Percentiles rank a stretch among this genome's conserved stretches.
Evolutionary conservation across 257 asterid genomes (phyloP).

Genomic region (Petunia secreta): DNA sequence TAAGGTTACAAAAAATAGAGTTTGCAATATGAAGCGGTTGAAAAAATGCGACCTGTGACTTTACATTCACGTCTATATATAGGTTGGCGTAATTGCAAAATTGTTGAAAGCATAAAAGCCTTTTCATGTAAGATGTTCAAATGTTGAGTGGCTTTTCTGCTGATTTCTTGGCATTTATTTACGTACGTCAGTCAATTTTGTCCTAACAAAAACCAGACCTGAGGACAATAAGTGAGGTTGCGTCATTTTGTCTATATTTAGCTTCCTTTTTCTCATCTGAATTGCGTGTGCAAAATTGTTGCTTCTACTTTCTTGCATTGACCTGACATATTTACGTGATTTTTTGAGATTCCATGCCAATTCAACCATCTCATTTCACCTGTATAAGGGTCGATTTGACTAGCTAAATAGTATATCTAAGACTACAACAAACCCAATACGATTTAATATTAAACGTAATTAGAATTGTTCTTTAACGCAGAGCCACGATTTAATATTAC

Average conservation of each 20-base stretch:
- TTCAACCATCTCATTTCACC: neutral
- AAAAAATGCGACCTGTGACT: neutral
- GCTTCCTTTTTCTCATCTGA: neutral
- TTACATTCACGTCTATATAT: neutral
- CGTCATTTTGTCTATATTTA: conserved; percentile 8
- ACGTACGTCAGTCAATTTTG: neutral
- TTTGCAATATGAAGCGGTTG: too few species aligned
- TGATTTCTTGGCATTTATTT: neutral
- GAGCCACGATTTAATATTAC: neutral
- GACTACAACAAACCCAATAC: neutral
- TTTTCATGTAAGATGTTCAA: neutral
- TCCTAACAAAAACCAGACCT: neutral
- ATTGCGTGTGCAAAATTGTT: conserved; percentile 20
- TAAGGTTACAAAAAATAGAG: too few species aligned
- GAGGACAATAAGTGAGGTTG: neutral
- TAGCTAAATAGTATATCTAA: neutral
- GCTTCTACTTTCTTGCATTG: conserved; percentile 9
- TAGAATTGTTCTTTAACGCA: neutral
- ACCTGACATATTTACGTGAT: conserved; percentile 9
- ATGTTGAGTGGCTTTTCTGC: neutral
- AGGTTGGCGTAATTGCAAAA: too few species aligned
- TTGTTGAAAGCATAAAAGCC: neutral
- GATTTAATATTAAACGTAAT: neutral
- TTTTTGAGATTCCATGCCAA: neutral
- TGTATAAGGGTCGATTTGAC: conserved; percentile 1